Conservation (phyloP, 2,329 filamentous ascomycete species). For the Aureobasidium vineae region DNA sequence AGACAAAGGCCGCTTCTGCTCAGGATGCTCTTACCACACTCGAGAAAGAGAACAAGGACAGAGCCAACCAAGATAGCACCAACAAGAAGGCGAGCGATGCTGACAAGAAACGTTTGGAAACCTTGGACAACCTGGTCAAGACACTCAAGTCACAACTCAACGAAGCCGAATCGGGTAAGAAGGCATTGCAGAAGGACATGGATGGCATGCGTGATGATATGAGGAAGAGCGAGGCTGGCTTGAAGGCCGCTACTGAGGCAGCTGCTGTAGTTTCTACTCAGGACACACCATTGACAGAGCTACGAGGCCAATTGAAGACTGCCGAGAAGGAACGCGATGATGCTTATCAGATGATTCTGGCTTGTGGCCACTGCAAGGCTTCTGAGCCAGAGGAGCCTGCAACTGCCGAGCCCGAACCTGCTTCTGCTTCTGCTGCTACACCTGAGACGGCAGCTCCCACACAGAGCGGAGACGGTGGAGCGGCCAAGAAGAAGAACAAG, state of each 20-base stretch:
- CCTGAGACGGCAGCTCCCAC: neutral
- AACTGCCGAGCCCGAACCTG: neutral
- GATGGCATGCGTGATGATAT: constrained; percentile 41
- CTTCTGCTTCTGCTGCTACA: neutral
- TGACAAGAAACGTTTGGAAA: constrained; percentile 53
- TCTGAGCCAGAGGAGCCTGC: constrained; percentile 27
- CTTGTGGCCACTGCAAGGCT: constrained; percentile 37
- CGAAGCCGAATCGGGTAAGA: constrained; percentile 52
- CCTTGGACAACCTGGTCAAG: constrained; percentile 56
- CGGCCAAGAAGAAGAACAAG: constrained; percentile 74
- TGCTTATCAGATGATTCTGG: constrained; percentile 39
- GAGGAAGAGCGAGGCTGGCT: constrained; percentile 27
- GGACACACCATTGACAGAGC: neutral
- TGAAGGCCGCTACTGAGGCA: neutral
- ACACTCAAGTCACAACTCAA: constrained; percentile 55
- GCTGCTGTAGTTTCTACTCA: constrained; percentile 31
- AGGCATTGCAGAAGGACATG: constrained; percentile 47
- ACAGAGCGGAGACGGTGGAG: constrained; percentile 33
- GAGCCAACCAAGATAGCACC: neutral
- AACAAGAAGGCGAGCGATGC: constrained; percentile 32
- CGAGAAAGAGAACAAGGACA: constrained; percentile 49
- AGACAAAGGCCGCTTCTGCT: constrained; percentile 31
- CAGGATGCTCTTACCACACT: constrained; percentile 39
- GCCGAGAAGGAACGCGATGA: constrained; percentile 37
- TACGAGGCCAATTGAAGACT: constrained; percentile 36